Percentiles rank a stretch among this genome's conserved stretches.
Conservation (phyloP, 139 green algal species). For the Mesostigma viride region DNA sequence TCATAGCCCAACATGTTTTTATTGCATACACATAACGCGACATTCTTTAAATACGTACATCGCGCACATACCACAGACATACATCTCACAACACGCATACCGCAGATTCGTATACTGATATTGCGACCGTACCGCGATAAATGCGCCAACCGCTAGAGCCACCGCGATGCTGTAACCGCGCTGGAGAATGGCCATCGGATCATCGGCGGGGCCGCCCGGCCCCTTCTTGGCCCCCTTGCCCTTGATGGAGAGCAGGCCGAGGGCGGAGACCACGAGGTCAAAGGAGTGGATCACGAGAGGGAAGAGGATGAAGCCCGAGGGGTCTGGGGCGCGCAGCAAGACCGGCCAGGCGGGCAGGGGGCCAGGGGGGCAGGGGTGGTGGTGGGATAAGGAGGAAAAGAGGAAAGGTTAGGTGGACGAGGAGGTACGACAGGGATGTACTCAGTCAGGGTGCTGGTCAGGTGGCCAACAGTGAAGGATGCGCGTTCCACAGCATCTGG, state of each 20-base stretch:
- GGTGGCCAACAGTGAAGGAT: no score
- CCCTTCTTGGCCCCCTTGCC: neutral
- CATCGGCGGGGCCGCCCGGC: conserved; percentile 34
- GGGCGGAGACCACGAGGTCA: conserved; percentile 48
- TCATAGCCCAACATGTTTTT: no score
- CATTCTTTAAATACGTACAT: no score
- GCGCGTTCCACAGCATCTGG: no score
- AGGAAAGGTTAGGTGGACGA: neutral
- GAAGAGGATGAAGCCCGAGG: conserved; percentile 54
- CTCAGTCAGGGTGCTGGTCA: no score
- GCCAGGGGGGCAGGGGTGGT: neutral
- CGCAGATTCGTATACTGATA: no score
- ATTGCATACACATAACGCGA: no score
- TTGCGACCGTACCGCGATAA: conserved; percentile 25
- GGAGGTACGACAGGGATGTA: no score
- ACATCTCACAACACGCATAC: no score
- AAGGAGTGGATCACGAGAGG: conserved; percentile 52
- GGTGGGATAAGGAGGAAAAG: neutral
- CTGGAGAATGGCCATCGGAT: conserved; percentile 52
- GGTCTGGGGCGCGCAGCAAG: conserved; percentile 20
- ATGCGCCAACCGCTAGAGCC: conserved; percentile 27
- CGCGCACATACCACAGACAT: no score
- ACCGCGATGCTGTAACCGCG: conserved; percentile 39
- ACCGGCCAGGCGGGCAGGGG: no score
- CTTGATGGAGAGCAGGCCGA: conserved; percentile 44